Percentiles rank a stretch among this genome's conserved stretches.
Conservation (phyloP, 345 rosid species). For the Hibiscus tridactylites region DNA sequence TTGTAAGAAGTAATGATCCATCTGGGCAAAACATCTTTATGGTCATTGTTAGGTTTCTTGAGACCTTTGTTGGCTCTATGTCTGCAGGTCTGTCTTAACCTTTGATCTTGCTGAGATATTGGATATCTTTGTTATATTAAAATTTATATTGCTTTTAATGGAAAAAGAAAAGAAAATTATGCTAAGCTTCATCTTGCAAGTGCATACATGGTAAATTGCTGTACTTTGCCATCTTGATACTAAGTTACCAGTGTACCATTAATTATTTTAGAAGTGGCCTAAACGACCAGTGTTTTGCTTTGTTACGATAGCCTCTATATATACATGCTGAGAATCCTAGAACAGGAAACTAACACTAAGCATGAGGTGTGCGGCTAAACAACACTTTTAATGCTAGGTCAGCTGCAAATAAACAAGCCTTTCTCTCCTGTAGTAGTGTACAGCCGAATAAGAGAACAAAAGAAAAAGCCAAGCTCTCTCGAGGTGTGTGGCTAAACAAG, state of each 20-base stretch:
- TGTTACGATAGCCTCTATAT: too few species aligned
- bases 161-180: not conserved
- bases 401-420: too few species aligned
- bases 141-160: not conserved
- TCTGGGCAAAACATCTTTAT: conserved; percentile 70
- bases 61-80: conserved; percentile 94
- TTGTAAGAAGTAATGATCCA: conserved; percentile 60
- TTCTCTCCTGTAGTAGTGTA: not conserved
- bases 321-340: too few species aligned
- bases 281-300: too few species aligned
- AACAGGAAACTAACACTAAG: too few species aligned
- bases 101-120: conserved; percentile 5
- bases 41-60: conserved; percentile 86
- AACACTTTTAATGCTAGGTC: too few species aligned
- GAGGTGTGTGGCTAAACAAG: not conserved
- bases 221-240: too few species aligned
- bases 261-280: too few species aligned
- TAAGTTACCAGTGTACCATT: too few species aligned
- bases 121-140: not conserved
- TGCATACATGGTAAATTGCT: not conserved
- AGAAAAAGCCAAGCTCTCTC: not conserved
- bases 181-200: not conserved
- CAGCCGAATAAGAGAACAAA: not conserved
- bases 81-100: conserved; percentile 64
- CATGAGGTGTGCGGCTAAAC: too few species aligned